These are phyloP conservation scores for Agaricus blazei DNA, from an alignment of 768 basidiomycete genomes.

Conservation along the genomic window DNA sequence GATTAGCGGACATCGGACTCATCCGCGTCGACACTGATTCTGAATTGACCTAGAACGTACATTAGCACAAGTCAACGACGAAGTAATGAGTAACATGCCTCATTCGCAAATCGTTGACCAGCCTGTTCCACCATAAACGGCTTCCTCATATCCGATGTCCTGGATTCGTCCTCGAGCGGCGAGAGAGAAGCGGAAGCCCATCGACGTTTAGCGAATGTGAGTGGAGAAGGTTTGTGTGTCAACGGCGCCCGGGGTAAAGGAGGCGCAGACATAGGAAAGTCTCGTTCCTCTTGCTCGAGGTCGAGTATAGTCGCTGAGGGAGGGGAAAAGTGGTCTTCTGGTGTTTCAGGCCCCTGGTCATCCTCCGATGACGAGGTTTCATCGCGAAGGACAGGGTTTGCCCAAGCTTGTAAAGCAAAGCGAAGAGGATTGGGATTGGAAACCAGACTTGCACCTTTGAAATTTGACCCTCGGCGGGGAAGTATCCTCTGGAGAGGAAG, in stretches of 20 bases:
- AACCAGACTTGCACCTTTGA: slow-evolving; percentile 43
- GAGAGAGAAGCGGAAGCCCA: slow-evolving; percentile 31
- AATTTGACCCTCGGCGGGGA: slow-evolving; percentile 34
- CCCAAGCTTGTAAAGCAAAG: slow-evolving; percentile 57
- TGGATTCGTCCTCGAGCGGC: neutral
- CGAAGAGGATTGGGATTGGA: slow-evolving; percentile 58
- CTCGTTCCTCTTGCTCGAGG: slow-evolving; percentile 15
- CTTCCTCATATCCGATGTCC: neutral
- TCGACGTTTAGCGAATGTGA: slow-evolving; percentile 56
- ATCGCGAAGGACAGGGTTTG: slow-evolving; percentile 36
- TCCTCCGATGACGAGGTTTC: slow-evolving; percentile 42
- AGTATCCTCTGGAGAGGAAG: slow-evolving; percentile 30
- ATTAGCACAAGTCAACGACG: neutral
- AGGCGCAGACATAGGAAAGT: slow-evolving; percentile 15
- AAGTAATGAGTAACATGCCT: slow-evolving; percentile 9
- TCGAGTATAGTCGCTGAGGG: slow-evolving; percentile 25
- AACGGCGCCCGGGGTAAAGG: slow-evolving; percentile 34
- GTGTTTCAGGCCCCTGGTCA: slow-evolving; percentile 51
- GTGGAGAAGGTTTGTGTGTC: slow-evolving; percentile 59
- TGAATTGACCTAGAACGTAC: neutral
- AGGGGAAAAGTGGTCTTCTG: slow-evolving; percentile 46
- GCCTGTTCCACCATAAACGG: neutral
- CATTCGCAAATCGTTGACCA: slow-evolving; percentile 4
- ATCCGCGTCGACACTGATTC: neutral
- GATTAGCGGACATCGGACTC: slow-evolving; percentile 2